Percentiles rank a stretch among this genome's conserved stretches.
These are phyloP conservation scores for Colletotrichum zoysiae DNA, from an alignment of 2,329 filamentous ascomycete genomes.

Conservation along the genomic window DNA sequence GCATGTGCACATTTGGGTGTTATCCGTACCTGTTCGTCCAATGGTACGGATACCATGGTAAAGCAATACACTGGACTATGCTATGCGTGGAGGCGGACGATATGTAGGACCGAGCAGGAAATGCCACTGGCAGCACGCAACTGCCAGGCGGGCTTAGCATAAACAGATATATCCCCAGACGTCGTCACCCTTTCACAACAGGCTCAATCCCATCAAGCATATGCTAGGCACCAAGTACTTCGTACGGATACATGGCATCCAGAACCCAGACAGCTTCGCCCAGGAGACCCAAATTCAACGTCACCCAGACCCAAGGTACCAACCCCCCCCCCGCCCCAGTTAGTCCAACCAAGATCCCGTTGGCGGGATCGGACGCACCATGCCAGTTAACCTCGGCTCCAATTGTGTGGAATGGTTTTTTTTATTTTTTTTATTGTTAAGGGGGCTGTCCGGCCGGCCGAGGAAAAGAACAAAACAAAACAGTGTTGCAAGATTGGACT, in stretches of 20 bases:
- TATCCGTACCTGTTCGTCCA: not conserved
- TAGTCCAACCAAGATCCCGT: not conserved
- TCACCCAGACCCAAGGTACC: conserved; percentile 5
- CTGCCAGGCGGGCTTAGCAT: conserved; percentile 30
- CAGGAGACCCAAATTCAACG: conserved; percentile 38
- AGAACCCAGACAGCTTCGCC: not conserved
- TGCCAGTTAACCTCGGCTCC: not conserved
- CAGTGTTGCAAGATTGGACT: not conserved
- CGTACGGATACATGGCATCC: not conserved
- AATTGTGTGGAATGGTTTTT: too few relatives aligned
- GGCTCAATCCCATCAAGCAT: conserved; percentile 31
- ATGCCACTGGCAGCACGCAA: not conserved
- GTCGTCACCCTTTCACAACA: conserved; percentile 30
- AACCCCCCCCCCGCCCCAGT: not conserved
- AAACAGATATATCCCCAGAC: conserved; percentile 20
- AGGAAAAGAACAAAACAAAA: not conserved
- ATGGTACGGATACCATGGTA: not conserved
- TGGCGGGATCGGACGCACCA: not conserved
- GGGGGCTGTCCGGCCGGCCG: not conserved
- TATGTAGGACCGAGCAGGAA: not conserved
- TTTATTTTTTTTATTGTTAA: too few relatives aligned
- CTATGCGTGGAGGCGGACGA: too few relatives aligned
- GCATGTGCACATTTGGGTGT: not conserved
- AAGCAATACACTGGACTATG: not conserved
- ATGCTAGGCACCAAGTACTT: too few relatives aligned